Conservation (phyloP, 306 rosid genomes). For the Oxytropis ochrocephala region DNA sequence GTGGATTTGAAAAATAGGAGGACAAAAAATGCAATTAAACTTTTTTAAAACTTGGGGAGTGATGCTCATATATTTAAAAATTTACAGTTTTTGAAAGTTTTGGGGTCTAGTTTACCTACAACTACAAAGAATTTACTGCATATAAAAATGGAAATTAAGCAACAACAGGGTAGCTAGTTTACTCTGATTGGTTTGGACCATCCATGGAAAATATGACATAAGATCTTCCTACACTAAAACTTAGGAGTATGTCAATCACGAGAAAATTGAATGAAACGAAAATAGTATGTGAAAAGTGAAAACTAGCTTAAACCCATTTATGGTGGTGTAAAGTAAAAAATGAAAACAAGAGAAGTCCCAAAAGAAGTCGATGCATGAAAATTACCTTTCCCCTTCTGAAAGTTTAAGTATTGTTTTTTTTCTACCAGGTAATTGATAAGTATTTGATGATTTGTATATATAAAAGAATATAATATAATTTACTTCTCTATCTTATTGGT, state of each 20-base stretch:
- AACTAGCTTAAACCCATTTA: constrained; percentile 6
- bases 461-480: no score
- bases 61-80: background rate
- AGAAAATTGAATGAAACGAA: background rate
- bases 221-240: constrained; percentile 10
- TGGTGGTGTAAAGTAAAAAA: background rate
- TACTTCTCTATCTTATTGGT: no score
- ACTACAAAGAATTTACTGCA: background rate
- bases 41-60: background rate
- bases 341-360: background rate
- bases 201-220: constrained; percentile 18
- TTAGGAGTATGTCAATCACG: background rate
- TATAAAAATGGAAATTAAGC: background rate
- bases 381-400: background rate
- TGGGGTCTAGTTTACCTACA: background rate
- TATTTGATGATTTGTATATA: no score
- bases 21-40: no score
- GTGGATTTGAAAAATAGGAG: no score
- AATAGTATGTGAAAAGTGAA: constrained; percentile 17
- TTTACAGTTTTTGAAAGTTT: background rate
- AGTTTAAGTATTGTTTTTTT: background rate
- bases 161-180: constrained; percentile 1
- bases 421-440: background rate
- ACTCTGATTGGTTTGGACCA: constrained; percentile 10
- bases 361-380: background rate